phyloP scores from a whole-genome alignment of 2,329 filamentous ascomycete species.

The Arthrobotrys pseudoclavata region DNA sequence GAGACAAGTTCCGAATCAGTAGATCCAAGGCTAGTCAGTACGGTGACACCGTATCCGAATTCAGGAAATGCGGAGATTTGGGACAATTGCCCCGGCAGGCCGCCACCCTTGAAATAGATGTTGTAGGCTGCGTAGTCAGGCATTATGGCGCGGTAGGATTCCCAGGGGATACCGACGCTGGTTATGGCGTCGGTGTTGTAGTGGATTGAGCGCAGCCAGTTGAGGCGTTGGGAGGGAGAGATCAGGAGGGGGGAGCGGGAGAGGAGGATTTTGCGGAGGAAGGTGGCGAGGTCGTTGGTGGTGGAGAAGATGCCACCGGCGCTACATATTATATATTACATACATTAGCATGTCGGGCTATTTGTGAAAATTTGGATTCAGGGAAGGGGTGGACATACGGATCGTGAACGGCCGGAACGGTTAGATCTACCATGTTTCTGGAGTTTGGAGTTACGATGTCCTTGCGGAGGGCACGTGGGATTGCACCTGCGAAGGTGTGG shows the following conservation, averaged over 20 bases:
- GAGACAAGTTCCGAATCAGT: constrained; percentile 25
- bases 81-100: constrained; percentile 39
- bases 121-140: constrained; percentile 45
- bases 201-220: constrained; percentile 45
- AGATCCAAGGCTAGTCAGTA: constrained; percentile 26
- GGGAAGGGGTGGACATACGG: constrained; percentile 18
- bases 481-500: constrained; percentile 45
- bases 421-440: constrained; percentile 42
- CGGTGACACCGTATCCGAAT: constrained; percentile 46
- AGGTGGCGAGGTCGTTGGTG: constrained; percentile 42
- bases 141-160: constrained; percentile 45
- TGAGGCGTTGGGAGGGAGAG: constrained; percentile 34
- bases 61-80: constrained; percentile 44
- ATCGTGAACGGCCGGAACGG: constrained; percentile 32
- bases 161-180: constrained; percentile 50
- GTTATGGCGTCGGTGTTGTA: constrained; percentile 47
- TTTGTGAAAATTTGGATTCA: not conserved
- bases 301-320: constrained; percentile 57
- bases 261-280: constrained; percentile 45
- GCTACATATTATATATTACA: constrained; percentile 6
- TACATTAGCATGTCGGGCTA: not conserved
- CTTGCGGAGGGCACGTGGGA: constrained; percentile 29
- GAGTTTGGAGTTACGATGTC: constrained; percentile 36
- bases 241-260: constrained; percentile 31
- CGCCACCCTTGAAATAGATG: constrained; percentile 53